phyloP scores from a whole-genome alignment of 2,329 filamentous ascomycete species.

The Lachnellula cervina region DNA sequence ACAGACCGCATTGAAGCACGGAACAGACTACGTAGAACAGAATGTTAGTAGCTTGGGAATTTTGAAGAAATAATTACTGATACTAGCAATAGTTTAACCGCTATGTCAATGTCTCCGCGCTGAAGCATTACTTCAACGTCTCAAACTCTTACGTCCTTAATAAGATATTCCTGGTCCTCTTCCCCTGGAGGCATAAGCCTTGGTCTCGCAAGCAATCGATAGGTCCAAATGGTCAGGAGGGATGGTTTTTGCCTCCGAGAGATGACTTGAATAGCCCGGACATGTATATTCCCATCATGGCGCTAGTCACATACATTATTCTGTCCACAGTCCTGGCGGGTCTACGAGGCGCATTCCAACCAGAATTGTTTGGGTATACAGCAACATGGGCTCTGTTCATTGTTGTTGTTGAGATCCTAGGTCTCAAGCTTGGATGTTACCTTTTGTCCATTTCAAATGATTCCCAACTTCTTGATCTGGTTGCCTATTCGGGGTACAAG shows the following conservation, averaged over 20 bases:
- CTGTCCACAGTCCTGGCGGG: conserved; percentile 87
- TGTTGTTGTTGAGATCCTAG: conserved; percentile 81
- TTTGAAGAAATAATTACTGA: conserved; percentile 9
- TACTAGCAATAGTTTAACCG: conserved; percentile 55
- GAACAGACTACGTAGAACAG: conserved; percentile 91
- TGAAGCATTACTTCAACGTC: conserved; percentile 99
- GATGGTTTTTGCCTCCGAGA: conserved; percentile 81
- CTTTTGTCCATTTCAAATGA: conserved; percentile 91
- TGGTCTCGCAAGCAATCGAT: conserved; percentile 88
- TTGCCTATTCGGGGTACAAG: conserved; percentile 97
- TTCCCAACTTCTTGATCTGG: conserved; percentile 85
- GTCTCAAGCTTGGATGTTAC: conserved; percentile 88
- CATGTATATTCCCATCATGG: conserved; percentile 99
- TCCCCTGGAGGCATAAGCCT: conserved; percentile 95
- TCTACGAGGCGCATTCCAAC: conserved; percentile 85
- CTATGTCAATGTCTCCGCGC: conserved; percentile 85
- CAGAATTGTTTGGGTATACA: conserved; percentile 85
- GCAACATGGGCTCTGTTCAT: conserved; percentile 80
- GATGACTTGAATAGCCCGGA: conserved; percentile 97
- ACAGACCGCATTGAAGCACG: conserved; percentile 84
- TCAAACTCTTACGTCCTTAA: conserved; percentile 94
- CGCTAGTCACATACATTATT: conserved; percentile 93
- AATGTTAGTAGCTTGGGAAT: conserved; percentile 56
- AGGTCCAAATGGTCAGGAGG: conserved; percentile 63
- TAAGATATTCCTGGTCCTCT: conserved; percentile 89